Evolutionary conservation across 495 filamentous ascomycete species (phyloP), one percentile per base, ranked within the genome.

Genomic region (Achaetomiella virescens): DNA sequence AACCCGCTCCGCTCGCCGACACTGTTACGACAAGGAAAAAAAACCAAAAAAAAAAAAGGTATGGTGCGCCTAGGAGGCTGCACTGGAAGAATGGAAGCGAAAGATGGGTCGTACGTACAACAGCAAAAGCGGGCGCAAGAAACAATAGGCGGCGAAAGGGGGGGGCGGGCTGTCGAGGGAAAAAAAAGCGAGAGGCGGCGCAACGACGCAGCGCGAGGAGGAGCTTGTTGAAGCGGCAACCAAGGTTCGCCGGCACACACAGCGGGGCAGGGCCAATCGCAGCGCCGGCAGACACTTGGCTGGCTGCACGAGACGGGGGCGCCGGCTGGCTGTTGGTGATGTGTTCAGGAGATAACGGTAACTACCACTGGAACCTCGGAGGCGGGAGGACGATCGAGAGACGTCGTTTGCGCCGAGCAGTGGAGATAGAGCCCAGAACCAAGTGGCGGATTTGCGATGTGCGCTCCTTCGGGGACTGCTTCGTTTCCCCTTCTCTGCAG

Each of bases 171-270:
- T 59, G 62, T 58, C 27, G 27, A 27, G 35, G 24, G n/a, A 33
- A 42, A 56, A 65, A 69, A 66, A 66, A 54, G 50, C 40, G 56
- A 52, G 61, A 62, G 58, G 65, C 58, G 62, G 62, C 62, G 60
- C 59, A 63, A 57, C 27, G 36, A 56, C 37, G 37, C 27, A 43
- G 40, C 3, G 43, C 15, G 9, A n/a, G 38, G 51, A 21, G 27
- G 44, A 37, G 44, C 29, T 57, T 60, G 65, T 67, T 58, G 63
- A 68, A 62, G 61, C 62, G 59, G 63, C 61, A 66, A 65, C 57
- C 42, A 48, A 43, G 52, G 43, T 17, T 31, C 59, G 47, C 44
- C 55, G 54, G 52, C 37, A 55, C 37, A 27, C 55, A 48, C 53
- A 43, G 38, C 44, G 59, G 54, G 54, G 54, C 54, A 57, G 53